Conservation (phyloP, 306 rosid genomes). For the Malus sylvestris region DNA sequence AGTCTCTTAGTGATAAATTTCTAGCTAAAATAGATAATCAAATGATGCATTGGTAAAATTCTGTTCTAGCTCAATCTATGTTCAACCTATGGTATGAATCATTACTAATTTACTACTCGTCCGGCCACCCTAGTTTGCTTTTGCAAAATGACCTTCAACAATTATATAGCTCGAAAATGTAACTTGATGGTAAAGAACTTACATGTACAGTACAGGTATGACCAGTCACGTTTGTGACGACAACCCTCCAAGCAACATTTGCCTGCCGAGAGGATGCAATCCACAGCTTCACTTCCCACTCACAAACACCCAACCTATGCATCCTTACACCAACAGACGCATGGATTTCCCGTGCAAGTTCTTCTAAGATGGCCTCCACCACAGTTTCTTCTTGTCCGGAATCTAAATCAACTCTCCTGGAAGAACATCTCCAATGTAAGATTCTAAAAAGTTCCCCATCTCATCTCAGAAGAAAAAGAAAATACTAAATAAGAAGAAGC, state of each 20-base stretch:
- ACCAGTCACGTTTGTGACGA: conserved; percentile 92
- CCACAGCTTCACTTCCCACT: conserved; percentile 98
- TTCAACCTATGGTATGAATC: background rate
- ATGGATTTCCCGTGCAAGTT: conserved; percentile 66
- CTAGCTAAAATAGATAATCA: background rate
- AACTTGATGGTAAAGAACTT: conserved; percentile 30
- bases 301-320: conserved; percentile 90
- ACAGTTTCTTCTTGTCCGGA: conserved; percentile 57
- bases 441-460: conserved; percentile 15
- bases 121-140: conserved; percentile 4
- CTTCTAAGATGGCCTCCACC: conserved; percentile 59
- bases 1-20: background rate
- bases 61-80: background rate
- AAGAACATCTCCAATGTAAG: conserved; percentile 32
- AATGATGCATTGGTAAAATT: background rate
- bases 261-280: conserved; percentile 64
- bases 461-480: conserved; percentile 15
- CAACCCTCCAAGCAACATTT: conserved; percentile 89
- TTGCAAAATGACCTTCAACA: conserved; percentile 11
- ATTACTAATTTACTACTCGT: background rate
- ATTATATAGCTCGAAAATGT: background rate
- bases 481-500: conserved; percentile 2
- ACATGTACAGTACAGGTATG: conserved; percentile 88
- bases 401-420: conserved; percentile 58
- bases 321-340: conserved; percentile 84